These are phyloP conservation scores for Colletotrichum cordylinicola DNA, from an alignment of 2,329 filamentous ascomycete genomes.

Conservation along the genomic window DNA sequence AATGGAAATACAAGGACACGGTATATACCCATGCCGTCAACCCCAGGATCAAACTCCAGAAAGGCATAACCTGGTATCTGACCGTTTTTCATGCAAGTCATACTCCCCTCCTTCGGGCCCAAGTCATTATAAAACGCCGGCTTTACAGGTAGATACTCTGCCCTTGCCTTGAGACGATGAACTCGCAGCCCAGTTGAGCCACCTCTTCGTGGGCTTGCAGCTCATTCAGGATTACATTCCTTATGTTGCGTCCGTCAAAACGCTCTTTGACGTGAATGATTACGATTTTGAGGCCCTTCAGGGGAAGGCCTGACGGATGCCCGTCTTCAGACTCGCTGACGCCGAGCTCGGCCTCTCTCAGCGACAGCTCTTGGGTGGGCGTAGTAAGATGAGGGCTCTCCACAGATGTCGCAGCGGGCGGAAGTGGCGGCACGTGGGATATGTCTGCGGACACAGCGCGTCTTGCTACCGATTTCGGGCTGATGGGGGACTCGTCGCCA, in stretches of 20 bases:
- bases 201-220: constrained; percentile 70
- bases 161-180: constrained; percentile 73
- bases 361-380: constrained; percentile 51
- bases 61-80: background rate
- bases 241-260: constrained; percentile 72
- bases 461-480: constrained; percentile 50
- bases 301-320: constrained; percentile 42
- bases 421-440: constrained; percentile 52
- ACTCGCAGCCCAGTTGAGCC: constrained; percentile 77
- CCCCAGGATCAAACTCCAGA: background rate
- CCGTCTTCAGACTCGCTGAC: constrained; percentile 16
- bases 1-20: background rate
- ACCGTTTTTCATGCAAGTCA: background rate
- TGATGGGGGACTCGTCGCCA: constrained; percentile 52
- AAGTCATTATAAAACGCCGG: background rate
- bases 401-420: constrained; percentile 28
- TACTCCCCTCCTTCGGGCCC: background rate
- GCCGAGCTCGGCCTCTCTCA: constrained; percentile 40
- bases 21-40: background rate
- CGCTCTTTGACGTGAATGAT: constrained; percentile 95
- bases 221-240: constrained; percentile 73
- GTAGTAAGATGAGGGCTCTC: constrained; percentile 50
- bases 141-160: constrained; percentile 60
- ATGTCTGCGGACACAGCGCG: constrained; percentile 27
- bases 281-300: constrained; percentile 79